phyloP scores from a whole-genome alignment of 2,329 filamentous ascomycete genomes.

The Verticillium longisporum region DNA sequence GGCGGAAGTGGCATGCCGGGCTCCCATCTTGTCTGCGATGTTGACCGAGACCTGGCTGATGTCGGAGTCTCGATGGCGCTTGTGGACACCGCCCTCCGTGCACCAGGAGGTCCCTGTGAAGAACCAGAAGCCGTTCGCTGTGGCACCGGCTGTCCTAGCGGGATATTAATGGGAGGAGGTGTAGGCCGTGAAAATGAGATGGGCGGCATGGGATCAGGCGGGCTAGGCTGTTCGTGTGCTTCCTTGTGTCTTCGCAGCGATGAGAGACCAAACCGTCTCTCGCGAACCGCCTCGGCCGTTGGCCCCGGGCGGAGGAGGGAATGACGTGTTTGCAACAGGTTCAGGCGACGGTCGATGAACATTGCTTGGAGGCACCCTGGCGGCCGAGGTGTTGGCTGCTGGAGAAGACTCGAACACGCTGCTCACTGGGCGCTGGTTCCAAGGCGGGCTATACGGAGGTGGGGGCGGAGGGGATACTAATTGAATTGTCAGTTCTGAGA shows the following conservation, averaged over 20 bases:
- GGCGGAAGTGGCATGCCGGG: conserved; percentile 67
- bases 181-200: conserved; percentile 11
- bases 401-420: conserved; percentile 39
- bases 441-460: conserved; percentile 58
- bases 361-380: conserved; percentile 33
- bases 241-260: conserved; percentile 45
- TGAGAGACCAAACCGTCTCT: conserved; percentile 51
- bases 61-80: conserved; percentile 57
- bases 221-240: conserved; percentile 31
- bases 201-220: conserved; percentile 32
- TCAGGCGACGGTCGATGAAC: conserved; percentile 47
- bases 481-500: not conserved
- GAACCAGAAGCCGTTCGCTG: conserved; percentile 14
- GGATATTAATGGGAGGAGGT: conserved; percentile 11
- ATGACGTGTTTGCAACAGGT: conserved; percentile 36
- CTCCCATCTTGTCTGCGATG: conserved; percentile 59
- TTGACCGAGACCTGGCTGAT: conserved; percentile 51
- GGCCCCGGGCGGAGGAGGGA: conserved; percentile 50
- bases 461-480: conserved; percentile 43
- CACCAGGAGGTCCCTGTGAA: conserved; percentile 48
- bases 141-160: conserved; percentile 13
- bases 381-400: conserved; percentile 36
- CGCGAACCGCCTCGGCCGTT: conserved; percentile 41
- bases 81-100: conserved; percentile 68
- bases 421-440: conserved; percentile 45